Evolutionary conservation across 176 grass and related monocot species (phyloP), one percentile per base, ranked within the genome.

Genomic region (Ananas comosus): DNA sequence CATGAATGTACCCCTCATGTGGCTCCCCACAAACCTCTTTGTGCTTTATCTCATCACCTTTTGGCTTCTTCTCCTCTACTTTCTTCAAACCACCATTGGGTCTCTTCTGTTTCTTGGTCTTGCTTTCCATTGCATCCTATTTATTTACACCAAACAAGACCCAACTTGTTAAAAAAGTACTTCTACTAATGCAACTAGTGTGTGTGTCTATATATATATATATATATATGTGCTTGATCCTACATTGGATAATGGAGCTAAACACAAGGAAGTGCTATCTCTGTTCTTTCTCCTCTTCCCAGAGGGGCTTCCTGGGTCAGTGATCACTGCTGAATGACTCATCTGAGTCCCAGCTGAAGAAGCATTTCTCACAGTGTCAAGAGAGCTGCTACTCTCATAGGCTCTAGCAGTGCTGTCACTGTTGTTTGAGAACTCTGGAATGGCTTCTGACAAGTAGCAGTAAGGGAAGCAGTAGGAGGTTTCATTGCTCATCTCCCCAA

Each of bases 1-100:
- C 80, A 68, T 83, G 80, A 67, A 83, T 70, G 65, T 70, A 83
- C 70, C 67, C 80, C 42, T 51, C 19, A 17, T 28, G 51, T 71
- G 27, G 74, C 63, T 33, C 63, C 16, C 67, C 65, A 63, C 64
- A 63, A 61, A 3, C 21, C 16, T 61, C 17, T 7, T 61, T 61
- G 10, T 63, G 25, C 8, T 56, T 76, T 11, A 42, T 47, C 22
- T 61, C 14, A 21, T 58, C 70, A 48, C 25, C 52, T 70, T 69
- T 75, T 28, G 64, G 13, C 47, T 68, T 74, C 75, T 48, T 70
- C 47, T 64, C 17, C 29, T 69, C 81, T 64, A 21, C 23, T 50
- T 49, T 52, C 65, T 78, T 84, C 33, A 18, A 9, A 2, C 56
- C 64, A 63, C 53, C 63, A 67, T 67, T 54, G 18, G 27, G 1